Percentiles rank a stretch among this genome's conserved stretches.
Evolutionary conservation across 2,329 filamentous ascomycete genomes (phyloP).

Genomic region (Chalaropsis thielavioides): DNA sequence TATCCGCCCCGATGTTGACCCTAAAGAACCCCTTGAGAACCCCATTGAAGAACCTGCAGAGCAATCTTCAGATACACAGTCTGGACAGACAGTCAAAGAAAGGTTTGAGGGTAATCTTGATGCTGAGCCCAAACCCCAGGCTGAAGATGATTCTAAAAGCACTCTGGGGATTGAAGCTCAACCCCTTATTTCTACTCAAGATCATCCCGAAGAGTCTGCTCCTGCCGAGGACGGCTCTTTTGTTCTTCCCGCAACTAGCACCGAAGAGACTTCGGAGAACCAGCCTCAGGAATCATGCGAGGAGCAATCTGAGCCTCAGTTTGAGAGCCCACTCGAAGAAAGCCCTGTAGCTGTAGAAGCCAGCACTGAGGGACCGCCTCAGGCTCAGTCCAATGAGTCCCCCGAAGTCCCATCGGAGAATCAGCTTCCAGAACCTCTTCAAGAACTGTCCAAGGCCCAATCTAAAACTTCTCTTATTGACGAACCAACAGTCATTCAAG

Average conservation of each 20-base stretch:
- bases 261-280: background rate
- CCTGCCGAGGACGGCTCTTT: background rate
- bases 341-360: background rate
- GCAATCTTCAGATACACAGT: background rate
- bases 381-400: background rate
- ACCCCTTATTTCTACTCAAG: background rate
- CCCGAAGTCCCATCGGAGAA: background rate
- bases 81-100: background rate
- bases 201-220: background rate
- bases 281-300: background rate
- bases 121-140: background rate
- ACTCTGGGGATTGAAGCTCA: background rate
- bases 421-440: background rate
- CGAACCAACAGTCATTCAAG: background rate
- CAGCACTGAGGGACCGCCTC: background rate
- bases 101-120: background rate
- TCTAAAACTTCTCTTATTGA: background rate
- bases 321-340: background rate
- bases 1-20: background rate
- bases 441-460: background rate
- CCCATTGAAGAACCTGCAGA: background rate
- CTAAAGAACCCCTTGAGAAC: constrained; percentile 5
- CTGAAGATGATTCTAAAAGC: background rate
- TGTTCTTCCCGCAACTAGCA: background rate
- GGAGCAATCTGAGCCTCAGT: background rate